A percentile compares a stretch with the other conserved stretches of the same genome.
These are phyloP conservation scores for Spathaspora arborariae DNA, from an alignment of 805 yeast species.

Conservation along the genomic window DNA sequence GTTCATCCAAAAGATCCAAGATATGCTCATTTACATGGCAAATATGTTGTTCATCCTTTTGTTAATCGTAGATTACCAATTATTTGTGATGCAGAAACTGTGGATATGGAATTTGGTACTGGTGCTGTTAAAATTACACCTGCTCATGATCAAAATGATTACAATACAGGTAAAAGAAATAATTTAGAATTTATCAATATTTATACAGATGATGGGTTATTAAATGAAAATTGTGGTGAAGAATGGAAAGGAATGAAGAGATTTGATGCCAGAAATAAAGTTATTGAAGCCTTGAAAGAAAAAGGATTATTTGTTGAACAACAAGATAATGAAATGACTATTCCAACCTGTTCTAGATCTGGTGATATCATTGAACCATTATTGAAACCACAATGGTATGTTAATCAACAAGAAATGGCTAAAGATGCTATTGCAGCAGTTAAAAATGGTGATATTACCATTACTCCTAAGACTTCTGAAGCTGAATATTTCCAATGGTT, in stretches of 20 bases:
- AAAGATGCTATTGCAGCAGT: conserved; percentile 82
- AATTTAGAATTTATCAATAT: conserved; percentile 84
- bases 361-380: conserved; percentile 97
- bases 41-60: conserved; percentile 87
- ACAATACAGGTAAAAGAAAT: conserved; percentile 92
- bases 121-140: conserved; percentile 99
- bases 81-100: conserved; percentile 86
- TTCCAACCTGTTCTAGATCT: conserved; percentile 92
- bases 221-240: conserved; percentile 86
- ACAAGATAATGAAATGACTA: conserved; percentile 91
- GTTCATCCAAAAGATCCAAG: conserved; percentile 95
- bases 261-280: conserved; percentile 86
- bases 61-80: conserved; percentile 82
- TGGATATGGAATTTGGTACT: conserved; percentile 99
- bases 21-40: conserved; percentile 93
- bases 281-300: conserved; percentile 74
- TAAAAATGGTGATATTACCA: conserved; percentile 71
- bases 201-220: conserved; percentile 84
- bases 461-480: conserved; percentile 86
- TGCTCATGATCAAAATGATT: conserved; percentile 97
- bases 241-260: conserved; percentile 89
- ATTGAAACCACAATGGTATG: conserved; percentile 99
- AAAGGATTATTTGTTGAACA: conserved; percentile 71
- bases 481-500: conserved; percentile 94
- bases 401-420: conserved; percentile 85